Conservation (phyloP, 495 filamentous ascomycete species). For the Thermothielavioides terrestris region DNA sequence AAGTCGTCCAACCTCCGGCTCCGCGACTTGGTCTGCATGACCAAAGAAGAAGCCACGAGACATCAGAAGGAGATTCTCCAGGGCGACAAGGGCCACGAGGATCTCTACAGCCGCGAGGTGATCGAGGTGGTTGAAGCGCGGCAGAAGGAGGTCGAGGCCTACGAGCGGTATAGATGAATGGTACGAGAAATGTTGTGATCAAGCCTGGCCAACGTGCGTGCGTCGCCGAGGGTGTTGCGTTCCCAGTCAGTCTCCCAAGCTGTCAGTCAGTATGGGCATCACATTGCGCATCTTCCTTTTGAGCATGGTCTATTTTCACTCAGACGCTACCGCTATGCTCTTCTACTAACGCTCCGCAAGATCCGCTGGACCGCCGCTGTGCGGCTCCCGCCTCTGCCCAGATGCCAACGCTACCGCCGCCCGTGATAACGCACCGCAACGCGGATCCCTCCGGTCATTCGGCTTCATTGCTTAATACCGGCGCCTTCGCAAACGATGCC, state of each 20-base stretch:
- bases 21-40: constrained; percentile 84
- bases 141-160: constrained; percentile 48
- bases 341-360: background rate
- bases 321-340: background rate
- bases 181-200: background rate
- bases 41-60: constrained; percentile 78
- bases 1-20: constrained; percentile 55
- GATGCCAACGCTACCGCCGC: background rate
- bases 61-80: constrained; percentile 78
- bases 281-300: background rate
- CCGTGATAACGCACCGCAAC: background rate
- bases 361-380: background rate
- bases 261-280: background rate
- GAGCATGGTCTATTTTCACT: background rate
- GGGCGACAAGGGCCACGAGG: constrained; percentile 55
- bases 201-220: background rate
- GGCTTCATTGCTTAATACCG: constrained; percentile 18
- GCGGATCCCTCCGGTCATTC: too few species aligned
- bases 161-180: constrained; percentile 20
- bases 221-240: background rate
- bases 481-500: constrained; percentile 45
- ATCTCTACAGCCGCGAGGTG: constrained; percentile 60
- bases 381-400: background rate
- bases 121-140: constrained; percentile 55
- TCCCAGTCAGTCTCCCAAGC: background rate